Evolutionary conservation across 2,329 filamentous ascomycete species (phyloP), one percentile per base, ranked within the genome.

Genomic region (Periglandula ipomoeae): DNA sequence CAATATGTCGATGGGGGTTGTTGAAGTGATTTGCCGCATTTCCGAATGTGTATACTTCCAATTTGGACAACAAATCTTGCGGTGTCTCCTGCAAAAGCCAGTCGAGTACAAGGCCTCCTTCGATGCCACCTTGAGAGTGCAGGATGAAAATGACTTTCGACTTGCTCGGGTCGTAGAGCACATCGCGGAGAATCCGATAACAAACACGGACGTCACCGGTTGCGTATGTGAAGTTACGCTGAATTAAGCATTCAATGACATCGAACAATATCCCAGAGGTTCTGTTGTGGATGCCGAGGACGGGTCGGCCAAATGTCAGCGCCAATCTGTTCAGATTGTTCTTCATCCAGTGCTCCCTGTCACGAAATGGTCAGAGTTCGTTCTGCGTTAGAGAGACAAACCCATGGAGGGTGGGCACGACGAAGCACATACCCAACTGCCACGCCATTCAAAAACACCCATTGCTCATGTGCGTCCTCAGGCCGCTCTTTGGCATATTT

Each of bases 1-100:
- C 57, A 10, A 69, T 56, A 50, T 76, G 74, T 3, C 75, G 71
- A 55, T 79, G 75, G 0, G 86, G 87, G 54, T 89, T 88, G 63
- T 89, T 89, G 70, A 89, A 90, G 62, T 90, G 85, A 58, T 88
- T 88, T 0, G 87, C 84, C 0, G 85, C 86, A 50, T 80, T 85
- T 24, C 85, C 87, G 61, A 91, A 91, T 0, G 86, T 90, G 63
- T 83, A 84, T 2, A 91, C 77, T 63, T 91, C 86, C 0, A 89
- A 72, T 56, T 88, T 85, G 2, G 71, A 65, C 5, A 89, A 68
- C 3, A 84, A 67, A 53, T 83, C 75, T 50, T 82, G 79, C 0
- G 84, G 78, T 11, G 88, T 66, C 59, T 89, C 85, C 53, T 84
- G 80, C 1, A 89, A 70, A 2, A 91, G 72, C 83, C 85, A 87